These are phyloP conservation scores for Vitis cinerea DNA, from an alignment of 164 flowering plant species.

Conservation along the genomic window DNA sequence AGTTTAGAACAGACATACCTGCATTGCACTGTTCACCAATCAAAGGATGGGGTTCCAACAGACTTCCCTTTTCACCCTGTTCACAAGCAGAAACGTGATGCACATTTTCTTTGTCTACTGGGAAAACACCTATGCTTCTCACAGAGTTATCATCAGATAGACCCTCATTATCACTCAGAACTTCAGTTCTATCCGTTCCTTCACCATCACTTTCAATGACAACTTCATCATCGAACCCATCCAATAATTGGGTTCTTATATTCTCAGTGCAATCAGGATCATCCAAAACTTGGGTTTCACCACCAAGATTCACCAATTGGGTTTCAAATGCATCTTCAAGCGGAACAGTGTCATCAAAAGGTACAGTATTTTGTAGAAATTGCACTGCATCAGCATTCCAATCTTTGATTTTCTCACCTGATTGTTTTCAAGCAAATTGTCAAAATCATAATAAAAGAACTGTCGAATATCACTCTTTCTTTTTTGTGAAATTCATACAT, in stretches of 20 bases:
- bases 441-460: neutral
- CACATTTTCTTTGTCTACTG: conserved; percentile 17
- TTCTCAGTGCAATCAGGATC: conserved; percentile 19
- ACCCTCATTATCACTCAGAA: conserved; percentile 32
- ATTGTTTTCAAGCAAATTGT: neutral
- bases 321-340: conserved; percentile 35
- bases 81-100: conserved; percentile 2
- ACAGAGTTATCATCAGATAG: conserved; percentile 22
- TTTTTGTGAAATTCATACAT: too few species aligned
- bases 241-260: conserved; percentile 36
- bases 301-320: conserved; percentile 16
- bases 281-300: conserved; percentile 27
- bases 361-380: conserved; percentile 17
- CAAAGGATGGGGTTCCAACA: conserved; percentile 14
- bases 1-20: conserved; percentile 22
- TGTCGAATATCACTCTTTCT: too few species aligned
- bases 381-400: conserved; percentile 13
- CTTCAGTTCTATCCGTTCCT: conserved; percentile 40
- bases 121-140: conserved; percentile 1
- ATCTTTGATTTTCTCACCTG: conserved; percentile 23
- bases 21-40: conserved; percentile 14
- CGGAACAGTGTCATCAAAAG: conserved; percentile 27
- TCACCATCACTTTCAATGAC: conserved; percentile 38
- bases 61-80: conserved; percentile 15
- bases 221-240: conserved; percentile 26